Evolutionary conservation across 441 rosid genomes (phyloP).

Genomic region (Syzygium malaccense): DNA sequence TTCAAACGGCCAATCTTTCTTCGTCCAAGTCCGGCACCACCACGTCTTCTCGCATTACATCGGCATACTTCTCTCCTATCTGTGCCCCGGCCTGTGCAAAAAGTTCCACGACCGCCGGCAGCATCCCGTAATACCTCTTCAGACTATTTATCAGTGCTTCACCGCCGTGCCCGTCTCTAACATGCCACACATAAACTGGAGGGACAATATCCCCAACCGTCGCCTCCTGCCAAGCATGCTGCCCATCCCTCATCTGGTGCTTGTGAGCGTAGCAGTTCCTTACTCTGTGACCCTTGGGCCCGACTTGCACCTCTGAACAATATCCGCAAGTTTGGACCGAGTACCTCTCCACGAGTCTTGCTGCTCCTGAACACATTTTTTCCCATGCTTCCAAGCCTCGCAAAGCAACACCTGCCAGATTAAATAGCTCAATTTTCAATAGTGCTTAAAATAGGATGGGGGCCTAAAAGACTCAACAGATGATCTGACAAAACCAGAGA

Average conservation of each 20-base stretch:
- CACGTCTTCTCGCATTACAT: slow-evolving; percentile 32
- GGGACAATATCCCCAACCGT: slow-evolving; percentile 35
- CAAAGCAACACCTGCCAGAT: slow-evolving; percentile 14
- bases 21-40: slow-evolving; percentile 26
- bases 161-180: slow-evolving; percentile 11
- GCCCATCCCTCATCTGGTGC: slow-evolving; percentile 57
- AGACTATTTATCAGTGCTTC: slow-evolving; percentile 24
- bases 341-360: slow-evolving; percentile 29
- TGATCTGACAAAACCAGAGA: background rate
- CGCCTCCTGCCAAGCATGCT: slow-evolving; percentile 55
- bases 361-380: slow-evolving; percentile 26
- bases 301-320: slow-evolving; percentile 42
- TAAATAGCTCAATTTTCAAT: background rate
- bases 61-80: slow-evolving; percentile 15
- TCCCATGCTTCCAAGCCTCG: slow-evolving; percentile 37
- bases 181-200: slow-evolving; percentile 41
- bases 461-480: background rate
- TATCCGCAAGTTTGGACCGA: slow-evolving; percentile 44
- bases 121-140: slow-evolving; percentile 43
- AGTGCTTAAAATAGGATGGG: background rate
- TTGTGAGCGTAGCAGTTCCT: slow-evolving; percentile 41
- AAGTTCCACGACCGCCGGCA: slow-evolving; percentile 41
- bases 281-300: slow-evolving; percentile 45
- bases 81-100: slow-evolving; percentile 39
- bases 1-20: slow-evolving; percentile 29